Evolutionary conservation across 345 rosid species (phyloP).

Genomic region (Draba incana): DNA sequence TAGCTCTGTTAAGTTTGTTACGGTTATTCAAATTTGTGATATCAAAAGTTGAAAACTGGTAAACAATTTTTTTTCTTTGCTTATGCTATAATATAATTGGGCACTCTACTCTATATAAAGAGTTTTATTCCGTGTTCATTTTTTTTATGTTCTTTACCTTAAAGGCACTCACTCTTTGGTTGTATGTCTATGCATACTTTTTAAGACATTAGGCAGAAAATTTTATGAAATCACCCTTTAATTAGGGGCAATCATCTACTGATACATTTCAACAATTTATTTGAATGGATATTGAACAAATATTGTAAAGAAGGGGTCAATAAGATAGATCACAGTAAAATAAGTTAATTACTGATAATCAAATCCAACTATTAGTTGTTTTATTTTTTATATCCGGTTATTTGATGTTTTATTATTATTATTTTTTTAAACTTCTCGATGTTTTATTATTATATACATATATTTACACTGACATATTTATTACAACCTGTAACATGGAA

Average conservation of each 20-base stretch:
- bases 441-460: neutral
- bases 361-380: no score
- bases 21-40: neutral
- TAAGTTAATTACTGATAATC: neutral
- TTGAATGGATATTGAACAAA: neutral
- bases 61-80: neutral
- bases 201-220: no score
- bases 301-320: neutral
- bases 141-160: no score
- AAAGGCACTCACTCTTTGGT: no score
- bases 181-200: no score
- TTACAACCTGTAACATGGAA: constrained; percentile 57
- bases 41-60: neutral
- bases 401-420: neutral
- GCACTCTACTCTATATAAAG: constrained; percentile 3
- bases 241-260: no score
- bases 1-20: neutral
- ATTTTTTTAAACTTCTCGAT: no score
- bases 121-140: neutral
- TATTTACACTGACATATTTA: constrained; percentile 14
- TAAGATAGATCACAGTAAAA: neutral
- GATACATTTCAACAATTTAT: neutral
- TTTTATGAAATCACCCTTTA: no score
- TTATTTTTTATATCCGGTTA: neutral
- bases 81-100: constrained; percentile 4